A percentile compares a stretch with the other conserved stretches of the same genome.
phyloP scores from a whole-genome alignment of 345 rosid species.

The Heritiera littoralis region DNA sequence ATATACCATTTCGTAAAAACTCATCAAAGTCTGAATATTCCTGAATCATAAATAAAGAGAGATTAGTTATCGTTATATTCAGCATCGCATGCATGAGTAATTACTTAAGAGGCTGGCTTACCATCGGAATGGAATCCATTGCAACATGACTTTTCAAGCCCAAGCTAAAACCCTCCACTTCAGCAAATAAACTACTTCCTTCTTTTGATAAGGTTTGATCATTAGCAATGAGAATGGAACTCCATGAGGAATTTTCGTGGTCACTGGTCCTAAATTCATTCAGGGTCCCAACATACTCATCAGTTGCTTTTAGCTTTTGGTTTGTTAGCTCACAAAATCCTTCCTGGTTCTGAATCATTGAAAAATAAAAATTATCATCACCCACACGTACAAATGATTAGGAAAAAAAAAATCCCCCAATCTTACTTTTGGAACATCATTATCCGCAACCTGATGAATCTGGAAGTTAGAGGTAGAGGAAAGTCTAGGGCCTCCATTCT shows the following conservation, averaged over 20 bases:
- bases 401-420: neutral
- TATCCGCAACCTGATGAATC: neutral
- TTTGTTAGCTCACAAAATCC: neutral
- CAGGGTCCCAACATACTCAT: neutral
- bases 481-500: neutral
- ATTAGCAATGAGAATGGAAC: neutral
- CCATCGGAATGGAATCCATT: neutral
- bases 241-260: neutral
- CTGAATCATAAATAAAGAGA: conserved; percentile 3
- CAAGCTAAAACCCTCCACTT: neutral
- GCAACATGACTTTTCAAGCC: neutral
- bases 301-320: neutral
- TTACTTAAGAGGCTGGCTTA: neutral
- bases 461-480: neutral
- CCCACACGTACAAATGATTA: neutral
- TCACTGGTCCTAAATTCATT: neutral
- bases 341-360: conserved; percentile 5
- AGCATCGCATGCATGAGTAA: neutral
- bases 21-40: neutral
- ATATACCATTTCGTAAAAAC: neutral
- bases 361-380: neutral
- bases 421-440: conserved; percentile 15
- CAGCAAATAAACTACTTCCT: neutral
- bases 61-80: neutral
- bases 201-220: neutral